Conservation (phyloP, 805 yeast species). For the Kuraishia molischiana region DNA sequence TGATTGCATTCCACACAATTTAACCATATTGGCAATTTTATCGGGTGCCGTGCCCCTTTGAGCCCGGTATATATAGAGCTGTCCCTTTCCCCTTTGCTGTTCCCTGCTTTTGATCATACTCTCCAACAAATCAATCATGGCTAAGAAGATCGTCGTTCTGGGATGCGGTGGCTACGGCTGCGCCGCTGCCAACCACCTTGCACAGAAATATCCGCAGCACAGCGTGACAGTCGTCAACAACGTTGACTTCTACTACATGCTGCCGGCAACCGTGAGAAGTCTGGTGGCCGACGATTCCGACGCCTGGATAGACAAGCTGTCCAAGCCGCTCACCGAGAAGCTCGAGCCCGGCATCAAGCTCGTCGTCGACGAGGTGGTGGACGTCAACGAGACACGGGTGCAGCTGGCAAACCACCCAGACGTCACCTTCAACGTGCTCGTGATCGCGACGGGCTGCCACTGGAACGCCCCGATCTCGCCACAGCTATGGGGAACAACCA, state of each 20-base stretch:
- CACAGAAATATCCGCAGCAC: not conserved
- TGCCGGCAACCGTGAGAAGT: slow-evolving; percentile 10
- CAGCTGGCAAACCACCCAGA: slow-evolving; percentile 6
- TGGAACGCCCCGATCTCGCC: slow-evolving; percentile 17
- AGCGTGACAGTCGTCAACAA: slow-evolving; percentile 9
- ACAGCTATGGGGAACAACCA: slow-evolving; percentile 3
- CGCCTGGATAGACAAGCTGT: not conserved
- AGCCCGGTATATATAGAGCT: no score
- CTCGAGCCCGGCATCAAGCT: slow-evolving; percentile 12
- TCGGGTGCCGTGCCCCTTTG: no score
- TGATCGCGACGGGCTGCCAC: slow-evolving; percentile 20
- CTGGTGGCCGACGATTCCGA: slow-evolving; percentile 5
- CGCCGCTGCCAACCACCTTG: slow-evolving; percentile 4
- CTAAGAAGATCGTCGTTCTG: slow-evolving; percentile 4
- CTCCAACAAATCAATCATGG: not conserved
- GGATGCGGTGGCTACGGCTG: slow-evolving; percentile 9
- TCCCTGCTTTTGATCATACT: no score
- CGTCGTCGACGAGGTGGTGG: slow-evolving; percentile 10
- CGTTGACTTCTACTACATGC: slow-evolving; percentile 4
- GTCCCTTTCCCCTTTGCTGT: no score
- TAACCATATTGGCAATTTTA: no score
- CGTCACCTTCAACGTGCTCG: slow-evolving; percentile 13
- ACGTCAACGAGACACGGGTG: slow-evolving; percentile 10
- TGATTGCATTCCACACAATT: no score
- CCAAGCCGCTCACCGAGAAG: slow-evolving; percentile 10